A percentile compares a stretch with the other conserved stretches of the same genome.
Conservation (phyloP, 2,329 filamentous ascomycete species). For the Cucurbitaria berberidis region DNA sequence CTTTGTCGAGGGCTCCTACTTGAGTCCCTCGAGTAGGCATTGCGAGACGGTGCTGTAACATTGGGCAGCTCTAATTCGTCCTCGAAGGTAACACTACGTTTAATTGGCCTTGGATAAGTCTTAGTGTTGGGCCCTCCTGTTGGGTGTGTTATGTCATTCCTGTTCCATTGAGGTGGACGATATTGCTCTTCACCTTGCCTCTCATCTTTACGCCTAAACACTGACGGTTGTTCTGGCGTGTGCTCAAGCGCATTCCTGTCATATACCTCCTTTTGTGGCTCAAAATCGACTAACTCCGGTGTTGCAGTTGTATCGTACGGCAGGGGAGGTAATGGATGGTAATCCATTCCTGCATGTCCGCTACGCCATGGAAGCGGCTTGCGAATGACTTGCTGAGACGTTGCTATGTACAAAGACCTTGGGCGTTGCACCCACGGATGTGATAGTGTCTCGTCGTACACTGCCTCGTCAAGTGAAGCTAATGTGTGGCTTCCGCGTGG, state of each 20-base stretch:
- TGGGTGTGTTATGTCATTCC: background rate
- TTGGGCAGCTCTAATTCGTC: background rate
- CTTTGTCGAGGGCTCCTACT: background rate
- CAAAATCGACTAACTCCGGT: background rate
- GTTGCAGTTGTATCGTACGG: conserved; percentile 8
- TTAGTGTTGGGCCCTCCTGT: background rate
- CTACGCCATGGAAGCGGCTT: conserved; percentile 2
- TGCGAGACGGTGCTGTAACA: background rate
- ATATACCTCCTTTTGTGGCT: background rate
- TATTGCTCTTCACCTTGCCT: background rate
- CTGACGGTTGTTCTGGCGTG: background rate
- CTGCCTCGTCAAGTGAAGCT: conserved; percentile 3
- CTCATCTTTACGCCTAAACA: background rate
- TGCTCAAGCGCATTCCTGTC: background rate
- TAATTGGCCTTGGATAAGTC: background rate
- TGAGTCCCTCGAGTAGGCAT: background rate
- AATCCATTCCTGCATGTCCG: conserved; percentile 1
- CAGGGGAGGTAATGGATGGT: conserved; percentile 15
- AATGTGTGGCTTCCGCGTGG: conserved; percentile 19
- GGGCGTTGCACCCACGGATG: conserved; percentile 21
- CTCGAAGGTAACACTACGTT: background rate
- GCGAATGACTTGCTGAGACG: background rate
- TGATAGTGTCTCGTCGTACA: conserved; percentile 23
- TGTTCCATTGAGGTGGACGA: background rate
- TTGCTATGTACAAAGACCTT: background rate